A percentile compares a stretch with the other conserved stretches of the same genome.
These are phyloP conservation scores for Saccharum officinarum DNA, from an alignment of 176 grass and related monocot species.

Conservation along the genomic window DNA sequence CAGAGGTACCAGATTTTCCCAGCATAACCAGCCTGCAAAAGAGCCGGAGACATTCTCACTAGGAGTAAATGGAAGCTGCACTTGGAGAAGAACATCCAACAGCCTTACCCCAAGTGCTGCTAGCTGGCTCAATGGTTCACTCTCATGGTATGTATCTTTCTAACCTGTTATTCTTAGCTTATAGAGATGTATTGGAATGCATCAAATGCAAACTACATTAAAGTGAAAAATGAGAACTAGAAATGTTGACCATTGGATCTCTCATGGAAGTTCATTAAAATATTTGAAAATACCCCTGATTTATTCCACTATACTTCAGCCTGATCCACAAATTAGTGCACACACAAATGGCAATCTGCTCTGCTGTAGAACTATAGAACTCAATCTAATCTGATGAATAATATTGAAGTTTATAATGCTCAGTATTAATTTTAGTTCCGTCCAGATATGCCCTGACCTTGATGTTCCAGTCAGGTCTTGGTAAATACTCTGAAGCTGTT, in stretches of 20 bases:
- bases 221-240: background rate
- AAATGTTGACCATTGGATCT: background rate
- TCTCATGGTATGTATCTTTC: slow-evolving; percentile 47
- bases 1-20: slow-evolving; percentile 38
- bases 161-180: background rate
- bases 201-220: background rate
- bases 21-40: slow-evolving; percentile 32
- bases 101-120: slow-evolving; percentile 32
- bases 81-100: slow-evolving; percentile 29
- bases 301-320: background rate
- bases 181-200: background rate
- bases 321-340: background rate
- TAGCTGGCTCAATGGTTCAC: slow-evolving; percentile 44
- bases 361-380: background rate
- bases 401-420: background rate
- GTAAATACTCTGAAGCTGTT: slow-evolving; percentile 18
- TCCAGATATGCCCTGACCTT: background rate
- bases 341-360: background rate
- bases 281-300: background rate
- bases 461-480: background rate
- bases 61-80: slow-evolving; percentile 33
- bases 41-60: slow-evolving; percentile 35
- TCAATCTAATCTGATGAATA: background rate
- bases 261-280: background rate
- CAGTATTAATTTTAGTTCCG: background rate